Evolutionary conservation across 2,329 filamentous ascomycete species (phyloP), one percentile per base, ranked within the genome.

Genomic region (Cordyceps cicadae): DNA sequence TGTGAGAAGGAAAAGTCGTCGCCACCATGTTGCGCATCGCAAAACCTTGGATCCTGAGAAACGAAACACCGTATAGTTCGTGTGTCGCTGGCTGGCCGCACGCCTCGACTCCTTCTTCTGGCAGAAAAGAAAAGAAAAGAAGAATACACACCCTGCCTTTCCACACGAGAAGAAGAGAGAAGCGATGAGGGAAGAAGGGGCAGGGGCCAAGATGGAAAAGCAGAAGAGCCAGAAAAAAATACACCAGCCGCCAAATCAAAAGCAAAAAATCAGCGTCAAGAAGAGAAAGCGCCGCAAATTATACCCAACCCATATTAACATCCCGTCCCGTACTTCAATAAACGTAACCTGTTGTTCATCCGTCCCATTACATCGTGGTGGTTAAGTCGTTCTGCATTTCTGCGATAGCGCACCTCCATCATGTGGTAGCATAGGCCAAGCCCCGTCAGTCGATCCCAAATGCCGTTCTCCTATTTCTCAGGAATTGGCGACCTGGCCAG

Each of bases 401-500:
- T 66, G 58, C 67, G 62, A 54, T 65, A 63, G 51, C 69, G 66
- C 60, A 69, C 52, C 56, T 74, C 68, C 54, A 72, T 67, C 60
- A 71, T 62, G 62, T 72, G 69, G 64, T 74, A 70, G 66, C 72
- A 76, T 59, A 75, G 68, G 65, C 70, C 67, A 63, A 75, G 66
- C 65, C 70, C 69, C 64, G 71, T 69, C 69, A 75, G 66, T 68
- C 73, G 70, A 66, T 73, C 71, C 74, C 70, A 75, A 64, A 74
- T 67, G 68, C 68, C 69, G 60, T 72, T 70, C 70, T 76, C 77
- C 80, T 83, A 83, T 71, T 77, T 80, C 74, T 86, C 83, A 67
- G 82, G 82, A 71, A 86, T 86, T 67, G 83, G 81, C 67, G 81
- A 81, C 74, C 81, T 85, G 63, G 85, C 85, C 70, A 93, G 79